These are phyloP conservation scores for Dactylellina cionopaga DNA, from an alignment of 2,329 filamentous ascomycete genomes.

Conservation along the genomic window DNA sequence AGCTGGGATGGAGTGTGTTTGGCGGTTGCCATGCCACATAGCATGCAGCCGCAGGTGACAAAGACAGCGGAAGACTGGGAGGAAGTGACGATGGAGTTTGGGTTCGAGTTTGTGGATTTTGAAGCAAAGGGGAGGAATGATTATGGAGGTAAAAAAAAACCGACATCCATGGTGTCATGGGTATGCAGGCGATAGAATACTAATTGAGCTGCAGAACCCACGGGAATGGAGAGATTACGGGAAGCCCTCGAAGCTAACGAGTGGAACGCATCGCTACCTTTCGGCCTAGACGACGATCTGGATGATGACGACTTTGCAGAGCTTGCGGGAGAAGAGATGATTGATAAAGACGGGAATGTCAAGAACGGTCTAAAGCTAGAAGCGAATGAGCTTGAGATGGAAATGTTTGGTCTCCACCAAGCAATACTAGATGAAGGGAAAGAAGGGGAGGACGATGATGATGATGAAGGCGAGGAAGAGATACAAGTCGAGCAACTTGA, in stretches of 20 bases:
- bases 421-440: slow-evolving; percentile 58
- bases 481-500: slow-evolving; percentile 71
- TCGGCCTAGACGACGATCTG: slow-evolving; percentile 58
- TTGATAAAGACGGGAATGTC: slow-evolving; percentile 49
- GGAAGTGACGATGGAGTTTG: slow-evolving; percentile 62
- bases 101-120: slow-evolving; percentile 72
- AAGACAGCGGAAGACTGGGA: slow-evolving; percentile 64
- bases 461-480: slow-evolving; percentile 59
- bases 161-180: no score
- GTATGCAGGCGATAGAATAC: neutral
- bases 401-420: slow-evolving; percentile 61
- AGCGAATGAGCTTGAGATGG: slow-evolving; percentile 60
- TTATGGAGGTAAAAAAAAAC: slow-evolving; percentile 55
- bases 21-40: slow-evolving; percentile 67
- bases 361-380: slow-evolving; percentile 53
- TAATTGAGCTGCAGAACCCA: slow-evolving; percentile 69
- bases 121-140: slow-evolving; percentile 59
- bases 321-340: slow-evolving; percentile 57
- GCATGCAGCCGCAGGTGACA: slow-evolving; percentile 59
- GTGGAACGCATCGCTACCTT: slow-evolving; percentile 64
- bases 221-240: slow-evolving; percentile 68
- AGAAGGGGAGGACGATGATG: slow-evolving; percentile 54
- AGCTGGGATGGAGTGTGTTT: slow-evolving; percentile 73
- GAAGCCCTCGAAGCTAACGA: slow-evolving; percentile 75
- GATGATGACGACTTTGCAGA: slow-evolving; percentile 59